phyloP scores from a whole-genome alignment of 2,329 filamentous ascomycete species.

The Colletotrichum sp. region DNA sequence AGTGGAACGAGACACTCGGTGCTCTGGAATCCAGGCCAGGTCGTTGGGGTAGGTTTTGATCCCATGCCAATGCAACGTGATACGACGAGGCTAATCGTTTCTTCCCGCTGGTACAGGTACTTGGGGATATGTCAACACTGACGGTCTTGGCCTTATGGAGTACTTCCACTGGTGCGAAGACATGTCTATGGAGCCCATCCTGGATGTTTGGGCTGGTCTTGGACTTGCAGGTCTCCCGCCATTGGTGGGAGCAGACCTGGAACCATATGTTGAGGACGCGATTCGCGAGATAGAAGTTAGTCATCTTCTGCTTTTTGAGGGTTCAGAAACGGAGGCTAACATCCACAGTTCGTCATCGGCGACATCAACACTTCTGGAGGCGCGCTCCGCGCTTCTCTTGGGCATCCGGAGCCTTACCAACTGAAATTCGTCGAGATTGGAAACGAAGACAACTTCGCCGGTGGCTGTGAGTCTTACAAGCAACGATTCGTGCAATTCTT shows the following conservation, averaged over 20 bases:
- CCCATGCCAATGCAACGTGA: fast-evolving
- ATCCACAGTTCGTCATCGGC: neutral
- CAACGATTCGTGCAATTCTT: neutral
- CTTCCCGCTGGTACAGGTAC: fast-evolving
- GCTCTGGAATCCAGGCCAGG: neutral
- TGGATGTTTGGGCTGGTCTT: neutral
- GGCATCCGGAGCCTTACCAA: neutral
- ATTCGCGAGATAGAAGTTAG: neutral
- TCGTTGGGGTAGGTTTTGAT: neutral
- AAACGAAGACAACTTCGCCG: neutral
- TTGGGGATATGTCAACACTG: neutral
- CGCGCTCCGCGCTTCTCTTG: neutral
- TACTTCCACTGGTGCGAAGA: neutral
- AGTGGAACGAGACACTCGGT: neutral
- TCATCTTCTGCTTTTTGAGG: neutral
- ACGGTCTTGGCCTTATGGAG: neutral
- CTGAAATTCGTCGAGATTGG: neutral
- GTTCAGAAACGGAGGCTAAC: neutral
- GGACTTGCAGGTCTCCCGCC: neutral
- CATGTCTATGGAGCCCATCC: neutral
- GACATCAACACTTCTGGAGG: neutral
- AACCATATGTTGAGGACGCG: neutral
- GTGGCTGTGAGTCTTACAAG: neutral
- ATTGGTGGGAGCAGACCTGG: neutral
- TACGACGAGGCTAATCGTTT: fast-evolving